phyloP scores from a whole-genome alignment of 2,329 filamentous ascomycete species.

The Erysiphe pulchra region DNA sequence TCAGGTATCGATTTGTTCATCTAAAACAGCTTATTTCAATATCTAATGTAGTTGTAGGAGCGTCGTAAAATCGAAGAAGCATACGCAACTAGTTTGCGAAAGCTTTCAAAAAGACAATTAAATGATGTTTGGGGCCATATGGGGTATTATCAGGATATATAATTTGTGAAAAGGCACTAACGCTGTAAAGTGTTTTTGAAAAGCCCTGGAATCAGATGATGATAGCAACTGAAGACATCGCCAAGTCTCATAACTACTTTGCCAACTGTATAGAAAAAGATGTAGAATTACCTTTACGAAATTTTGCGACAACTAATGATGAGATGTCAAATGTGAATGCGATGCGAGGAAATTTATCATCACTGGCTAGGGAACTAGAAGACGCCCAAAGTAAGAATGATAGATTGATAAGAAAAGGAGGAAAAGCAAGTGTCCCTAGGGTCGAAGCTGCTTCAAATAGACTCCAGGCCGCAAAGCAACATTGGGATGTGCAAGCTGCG shows the following conservation, averaged over 20 bases:
- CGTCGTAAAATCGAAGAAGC: slow-evolving; percentile 75
- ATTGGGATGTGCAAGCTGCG: slow-evolving; percentile 87
- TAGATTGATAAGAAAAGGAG: slow-evolving; percentile 56
- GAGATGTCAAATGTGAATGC: slow-evolving; percentile 62
- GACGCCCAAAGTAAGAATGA: slow-evolving; percentile 64
- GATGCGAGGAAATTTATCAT: slow-evolving; percentile 55
- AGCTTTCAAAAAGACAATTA: slow-evolving; percentile 48
- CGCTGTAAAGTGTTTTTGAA: slow-evolving; percentile 51
- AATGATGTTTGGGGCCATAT: slow-evolving; percentile 58
- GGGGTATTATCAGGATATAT: slow-evolving; percentile 34
- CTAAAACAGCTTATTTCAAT: background rate
- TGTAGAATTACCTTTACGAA: slow-evolving; percentile 60
- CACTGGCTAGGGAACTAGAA: slow-evolving; percentile 65
- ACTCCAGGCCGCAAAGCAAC: slow-evolving; percentile 51
- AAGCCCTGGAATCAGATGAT: slow-evolving; percentile 75
- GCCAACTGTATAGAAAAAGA: slow-evolving; percentile 66
- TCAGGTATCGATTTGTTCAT: slow-evolving; percentile 32
- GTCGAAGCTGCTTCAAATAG: slow-evolving; percentile 47
- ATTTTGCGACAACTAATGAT: slow-evolving; percentile 41
- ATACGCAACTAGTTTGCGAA: slow-evolving; percentile 62
- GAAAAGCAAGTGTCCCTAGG: slow-evolving; percentile 50
- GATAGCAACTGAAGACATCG: slow-evolving; percentile 52
- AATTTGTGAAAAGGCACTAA: slow-evolving; percentile 5
- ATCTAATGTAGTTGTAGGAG: slow-evolving; percentile 32
- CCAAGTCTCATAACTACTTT: slow-evolving; percentile 59